Conservation (phyloP, 768 basidiomycete genomes). For the Calocera viscosa region DNA sequence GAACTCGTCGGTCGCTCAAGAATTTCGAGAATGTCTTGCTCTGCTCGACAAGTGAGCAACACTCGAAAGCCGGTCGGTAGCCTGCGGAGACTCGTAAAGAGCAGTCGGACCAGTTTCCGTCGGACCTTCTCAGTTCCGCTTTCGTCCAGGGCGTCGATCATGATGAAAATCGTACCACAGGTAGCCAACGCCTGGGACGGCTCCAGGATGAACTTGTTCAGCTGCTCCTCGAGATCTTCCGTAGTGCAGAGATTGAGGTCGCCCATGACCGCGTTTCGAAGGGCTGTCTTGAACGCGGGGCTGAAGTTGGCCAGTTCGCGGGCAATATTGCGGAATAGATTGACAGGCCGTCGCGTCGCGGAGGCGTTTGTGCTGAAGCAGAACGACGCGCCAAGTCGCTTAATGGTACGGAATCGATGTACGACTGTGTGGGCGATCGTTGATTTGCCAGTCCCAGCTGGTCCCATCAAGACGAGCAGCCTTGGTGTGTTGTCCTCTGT, state of each 20-base stretch:
- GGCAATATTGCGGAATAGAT: constrained; percentile 17
- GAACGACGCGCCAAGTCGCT: constrained; percentile 15
- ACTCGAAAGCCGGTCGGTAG: neutral
- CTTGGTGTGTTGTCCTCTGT: too few species aligned
- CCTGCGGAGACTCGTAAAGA: neutral
- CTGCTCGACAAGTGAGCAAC: neutral
- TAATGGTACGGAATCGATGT: neutral
- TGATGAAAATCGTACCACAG: neutral
- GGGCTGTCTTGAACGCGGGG: neutral
- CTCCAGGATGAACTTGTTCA: neutral
- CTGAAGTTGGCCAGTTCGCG: constrained; percentile 11
- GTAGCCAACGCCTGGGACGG: neutral
- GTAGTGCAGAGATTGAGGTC: constrained; percentile 7
- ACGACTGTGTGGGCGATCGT: constrained; percentile 15
- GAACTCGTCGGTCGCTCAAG: neutral
- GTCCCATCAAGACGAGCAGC: constrained; percentile 14
- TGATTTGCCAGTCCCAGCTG: constrained; percentile 17
- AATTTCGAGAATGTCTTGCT: neutral
- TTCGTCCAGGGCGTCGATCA: neutral
- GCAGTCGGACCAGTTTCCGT: neutral
- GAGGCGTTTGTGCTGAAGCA: constrained; percentile 10
- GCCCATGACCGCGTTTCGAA: neutral
- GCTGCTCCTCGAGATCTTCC: neutral
- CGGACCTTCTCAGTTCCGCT: neutral
- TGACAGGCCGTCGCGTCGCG: neutral